These are phyloP conservation scores for Acanthamoeba healyi DNA, from an alignment of 208 protist genomes.

Conservation along the genomic window DNA sequence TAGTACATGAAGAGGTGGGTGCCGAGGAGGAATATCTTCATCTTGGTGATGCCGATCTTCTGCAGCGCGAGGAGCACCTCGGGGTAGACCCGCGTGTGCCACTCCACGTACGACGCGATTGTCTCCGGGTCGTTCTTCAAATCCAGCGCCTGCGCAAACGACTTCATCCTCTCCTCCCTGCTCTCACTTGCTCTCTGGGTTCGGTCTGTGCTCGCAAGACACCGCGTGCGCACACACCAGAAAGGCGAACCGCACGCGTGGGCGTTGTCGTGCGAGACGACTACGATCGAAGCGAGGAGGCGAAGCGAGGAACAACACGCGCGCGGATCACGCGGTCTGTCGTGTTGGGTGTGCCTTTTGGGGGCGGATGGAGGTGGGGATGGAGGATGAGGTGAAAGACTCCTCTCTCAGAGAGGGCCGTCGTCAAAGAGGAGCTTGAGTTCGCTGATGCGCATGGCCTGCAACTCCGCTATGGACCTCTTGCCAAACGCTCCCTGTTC, in stretches of 20 bases:
- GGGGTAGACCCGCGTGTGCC: constrained; percentile 74
- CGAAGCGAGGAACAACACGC: too few species aligned
- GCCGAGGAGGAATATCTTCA: constrained; percentile 83
- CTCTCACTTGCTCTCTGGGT: too few species aligned
- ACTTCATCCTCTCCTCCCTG: constrained; percentile 71
- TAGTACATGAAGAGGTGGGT: constrained; percentile 83
- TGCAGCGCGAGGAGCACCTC: constrained; percentile 76
- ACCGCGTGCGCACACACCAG: too few species aligned
- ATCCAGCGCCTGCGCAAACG: constrained; percentile 80
- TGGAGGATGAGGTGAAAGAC: too few species aligned
- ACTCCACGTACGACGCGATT: constrained; percentile 76
- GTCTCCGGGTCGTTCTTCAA: constrained; percentile 76
- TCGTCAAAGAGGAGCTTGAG: constrained; percentile 54
- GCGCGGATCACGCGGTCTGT: too few species aligned
- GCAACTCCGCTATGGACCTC: constrained; percentile 19
- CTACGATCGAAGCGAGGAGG: too few species aligned
- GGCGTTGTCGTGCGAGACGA: too few species aligned
- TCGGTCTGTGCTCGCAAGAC: too few species aligned
- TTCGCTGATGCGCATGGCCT: constrained; percentile 62
- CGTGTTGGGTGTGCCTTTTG: too few species aligned
- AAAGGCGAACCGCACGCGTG: too few species aligned
- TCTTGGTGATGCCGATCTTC: constrained; percentile 77
- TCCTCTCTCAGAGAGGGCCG: neutral
- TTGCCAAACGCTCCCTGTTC: constrained; percentile 59
- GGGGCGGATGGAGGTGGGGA: too few species aligned